Evolutionary conservation across 257 asterid species (phyloP).

Genomic region (Jacaranda copaia): DNA sequence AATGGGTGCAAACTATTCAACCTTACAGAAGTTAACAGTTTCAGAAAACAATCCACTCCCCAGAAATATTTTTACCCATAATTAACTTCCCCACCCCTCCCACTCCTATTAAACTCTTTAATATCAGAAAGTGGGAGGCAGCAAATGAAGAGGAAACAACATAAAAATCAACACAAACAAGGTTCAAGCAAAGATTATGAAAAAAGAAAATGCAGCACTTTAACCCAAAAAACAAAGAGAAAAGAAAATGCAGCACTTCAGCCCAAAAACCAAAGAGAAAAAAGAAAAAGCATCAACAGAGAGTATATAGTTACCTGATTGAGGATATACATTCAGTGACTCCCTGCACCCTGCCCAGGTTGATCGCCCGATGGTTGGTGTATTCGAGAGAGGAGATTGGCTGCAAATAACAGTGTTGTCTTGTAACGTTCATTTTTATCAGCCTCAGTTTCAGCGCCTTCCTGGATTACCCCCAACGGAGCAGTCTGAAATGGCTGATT

Average conservation of each 20-base stretch:
- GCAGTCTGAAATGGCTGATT: constrained; percentile 64
- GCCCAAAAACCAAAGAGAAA: not conserved
- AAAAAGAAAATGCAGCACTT: constrained; percentile 23
- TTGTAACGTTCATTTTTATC: constrained; percentile 91
- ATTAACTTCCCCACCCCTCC: constrained; percentile 9
- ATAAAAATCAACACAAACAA: constrained; percentile 7
- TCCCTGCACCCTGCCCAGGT: constrained; percentile 73
- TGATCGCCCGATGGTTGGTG: constrained; percentile 80
- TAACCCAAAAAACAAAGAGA: not conserved
- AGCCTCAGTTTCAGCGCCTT: constrained; percentile 73
- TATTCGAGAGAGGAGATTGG: constrained; percentile 80
- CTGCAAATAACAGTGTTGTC: constrained; percentile 88
- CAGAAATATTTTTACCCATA: constrained; percentile 10
- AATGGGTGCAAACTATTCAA: constrained; percentile 12
- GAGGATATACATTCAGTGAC: constrained; percentile 52
- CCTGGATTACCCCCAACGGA: constrained; percentile 62
- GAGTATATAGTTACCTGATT: constrained; percentile 62
- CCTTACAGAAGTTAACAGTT: not conserved
- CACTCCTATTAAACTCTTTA: constrained; percentile 23
- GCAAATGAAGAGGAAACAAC: constrained; percentile 28
- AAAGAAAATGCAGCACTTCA: constrained; percentile 13
- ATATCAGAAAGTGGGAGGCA: constrained; percentile 32
- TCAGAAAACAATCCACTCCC: constrained; percentile 3
- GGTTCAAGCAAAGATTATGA: constrained; percentile 31
- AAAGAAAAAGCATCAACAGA: not conserved